Evolutionary conservation across 179 eudicot species (phyloP).

Genomic region (Silene noctiflora): DNA sequence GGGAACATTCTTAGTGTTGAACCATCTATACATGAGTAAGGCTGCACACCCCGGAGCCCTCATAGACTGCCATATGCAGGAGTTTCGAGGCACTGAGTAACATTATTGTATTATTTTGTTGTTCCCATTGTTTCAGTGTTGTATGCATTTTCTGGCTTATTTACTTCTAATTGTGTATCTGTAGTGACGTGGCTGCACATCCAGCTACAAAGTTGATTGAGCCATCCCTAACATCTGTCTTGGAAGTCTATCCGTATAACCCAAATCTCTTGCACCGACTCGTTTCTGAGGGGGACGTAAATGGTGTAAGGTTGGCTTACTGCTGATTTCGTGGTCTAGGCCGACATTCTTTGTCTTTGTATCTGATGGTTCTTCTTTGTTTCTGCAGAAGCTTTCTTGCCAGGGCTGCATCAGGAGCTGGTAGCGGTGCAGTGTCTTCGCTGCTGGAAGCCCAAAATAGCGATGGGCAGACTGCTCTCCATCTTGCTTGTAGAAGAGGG

Average conservation of each 20-base stretch:
- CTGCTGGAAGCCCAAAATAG: conserved; percentile 84
- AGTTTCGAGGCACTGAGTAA: background rate
- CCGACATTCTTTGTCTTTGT: conserved; percentile 17
- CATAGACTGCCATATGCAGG: background rate
- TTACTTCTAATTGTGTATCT: conserved; percentile 17
- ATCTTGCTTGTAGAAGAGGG: conserved; percentile 98
- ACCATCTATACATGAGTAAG: background rate
- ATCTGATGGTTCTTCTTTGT: conserved; percentile 25
- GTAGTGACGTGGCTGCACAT: conserved; percentile 55
- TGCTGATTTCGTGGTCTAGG: conserved; percentile 15
- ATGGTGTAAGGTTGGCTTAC: conserved; percentile 73
- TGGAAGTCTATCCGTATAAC: conserved; percentile 60
- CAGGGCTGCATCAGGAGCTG: conserved; percentile 59
- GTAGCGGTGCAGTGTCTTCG: conserved; percentile 44
- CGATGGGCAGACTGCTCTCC: conserved; percentile 98
- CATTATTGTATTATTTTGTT: background rate
- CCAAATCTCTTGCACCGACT: conserved; percentile 68
- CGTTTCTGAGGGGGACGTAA: conserved; percentile 78
- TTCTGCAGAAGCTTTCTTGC: conserved; percentile 66
- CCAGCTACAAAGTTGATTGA: conserved; percentile 45
- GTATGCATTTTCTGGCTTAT: conserved; percentile 5
- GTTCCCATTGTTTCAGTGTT: conserved; percentile 9
- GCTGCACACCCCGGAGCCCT: background rate
- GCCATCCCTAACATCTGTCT: conserved; percentile 51
- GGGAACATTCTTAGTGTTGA: background rate